Conservation (phyloP, 2,329 filamentous ascomycete species). For the Bimuria novae-zelandiae region DNA sequence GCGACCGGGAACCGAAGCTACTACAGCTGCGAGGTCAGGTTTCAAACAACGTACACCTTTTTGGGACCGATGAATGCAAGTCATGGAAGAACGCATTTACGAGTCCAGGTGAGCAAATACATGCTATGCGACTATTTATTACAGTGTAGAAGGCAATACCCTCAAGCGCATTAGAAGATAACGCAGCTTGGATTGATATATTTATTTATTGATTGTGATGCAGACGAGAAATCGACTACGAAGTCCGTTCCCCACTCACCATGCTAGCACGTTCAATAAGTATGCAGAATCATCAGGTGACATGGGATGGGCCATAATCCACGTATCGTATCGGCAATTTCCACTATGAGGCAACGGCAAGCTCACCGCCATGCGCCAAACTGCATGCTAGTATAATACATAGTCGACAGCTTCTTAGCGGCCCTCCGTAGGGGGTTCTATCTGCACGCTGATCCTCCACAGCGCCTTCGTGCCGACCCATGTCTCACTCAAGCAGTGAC, state of each 20-base stretch:
- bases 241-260: not conserved
- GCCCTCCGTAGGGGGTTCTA: slow-evolving; percentile 13
- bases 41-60: not conserved
- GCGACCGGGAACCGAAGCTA: not conserved
- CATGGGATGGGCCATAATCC: too few species aligned
- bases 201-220: not conserved
- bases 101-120: too few species aligned
- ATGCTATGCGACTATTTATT: not conserved
- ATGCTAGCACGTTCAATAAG: not conserved
- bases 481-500: slow-evolving; percentile 79
- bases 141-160: too few species aligned
- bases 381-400: slow-evolving; percentile 43
- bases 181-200: too few species aligned
- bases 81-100: not conserved
- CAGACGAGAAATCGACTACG: not conserved
- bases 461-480: not conserved
- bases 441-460: slow-evolving; percentile 6
- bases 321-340: not conserved
- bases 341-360: slow-evolving; percentile 18
- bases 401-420: slow-evolving; percentile 7
- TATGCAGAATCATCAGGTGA: too few species aligned
- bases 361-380: slow-evolving; percentile 22
- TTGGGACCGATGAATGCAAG: not conserved
- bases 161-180: too few species aligned
- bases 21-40: slow-evolving; percentile 3